Conservation (phyloP, 495 filamentous ascomycete genomes). For the Trichocladium uniseriatum region DNA sequence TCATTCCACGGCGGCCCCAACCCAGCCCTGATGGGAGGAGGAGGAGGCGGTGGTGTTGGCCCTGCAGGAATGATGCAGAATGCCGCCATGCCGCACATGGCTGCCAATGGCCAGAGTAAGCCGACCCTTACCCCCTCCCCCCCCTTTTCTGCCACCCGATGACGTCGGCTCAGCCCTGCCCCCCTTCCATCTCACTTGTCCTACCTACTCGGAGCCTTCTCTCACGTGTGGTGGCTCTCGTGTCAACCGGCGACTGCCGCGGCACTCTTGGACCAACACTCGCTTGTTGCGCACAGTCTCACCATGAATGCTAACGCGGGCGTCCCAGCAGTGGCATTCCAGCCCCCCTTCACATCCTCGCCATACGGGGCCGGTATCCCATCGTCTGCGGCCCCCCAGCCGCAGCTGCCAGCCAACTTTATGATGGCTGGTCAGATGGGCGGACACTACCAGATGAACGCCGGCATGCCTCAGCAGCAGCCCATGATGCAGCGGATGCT, state of each 20-base stretch:
- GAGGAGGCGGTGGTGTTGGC: no score
- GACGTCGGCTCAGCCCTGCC: background rate
- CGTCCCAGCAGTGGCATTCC: conserved; percentile 39
- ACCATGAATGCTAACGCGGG: conserved; percentile 13
- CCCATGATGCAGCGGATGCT: conserved; percentile 41
- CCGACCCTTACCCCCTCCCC: conserved; percentile 8
- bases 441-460: conserved; percentile 32
- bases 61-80: conserved; percentile 48
- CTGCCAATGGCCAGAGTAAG: conserved; percentile 44
- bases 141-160: background rate
- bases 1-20: conserved; percentile 35
- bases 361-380: conserved; percentile 40
- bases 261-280: no score
- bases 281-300: no score
- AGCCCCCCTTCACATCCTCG: conserved; percentile 43
- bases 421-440: conserved; percentile 38
- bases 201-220: background rate
- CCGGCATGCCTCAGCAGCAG: conserved; percentile 31
- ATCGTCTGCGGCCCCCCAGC: conserved; percentile 34
- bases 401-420: conserved; percentile 41
- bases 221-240: background rate
- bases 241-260: conserved; percentile 5
- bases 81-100: conserved; percentile 43
- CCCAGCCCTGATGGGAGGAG: conserved; percentile 40
- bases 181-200: conserved; percentile 2